Conservation (phyloP, 176 grass and related monocot genomes). For the Aechmea fasciata region DNA sequence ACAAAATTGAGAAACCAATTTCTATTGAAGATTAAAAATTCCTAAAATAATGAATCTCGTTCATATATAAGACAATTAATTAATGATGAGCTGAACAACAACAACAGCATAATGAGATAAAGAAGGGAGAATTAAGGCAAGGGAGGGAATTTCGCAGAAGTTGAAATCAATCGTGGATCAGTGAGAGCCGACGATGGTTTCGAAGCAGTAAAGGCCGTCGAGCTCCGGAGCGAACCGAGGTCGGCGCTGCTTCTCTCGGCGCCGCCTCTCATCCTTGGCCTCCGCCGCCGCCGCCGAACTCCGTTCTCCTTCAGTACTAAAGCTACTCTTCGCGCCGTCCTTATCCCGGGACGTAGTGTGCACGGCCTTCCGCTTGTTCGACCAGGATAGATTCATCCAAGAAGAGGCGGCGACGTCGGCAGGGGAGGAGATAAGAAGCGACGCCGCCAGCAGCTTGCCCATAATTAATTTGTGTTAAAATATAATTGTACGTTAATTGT, state of each 20-base stretch:
- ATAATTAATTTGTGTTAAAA: slow-evolving; percentile 18
- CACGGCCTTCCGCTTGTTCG: neutral
- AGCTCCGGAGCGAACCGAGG: slow-evolving; percentile 54
- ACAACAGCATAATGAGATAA: too few species aligned
- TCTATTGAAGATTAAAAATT: too few species aligned
- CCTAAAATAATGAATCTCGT: too few species aligned
- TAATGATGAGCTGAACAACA: too few species aligned
- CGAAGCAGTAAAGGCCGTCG: slow-evolving; percentile 71
- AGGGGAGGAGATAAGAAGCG: slow-evolving; percentile 24
- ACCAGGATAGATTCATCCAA: slow-evolving; percentile 15
- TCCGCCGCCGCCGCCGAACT: too few species aligned
- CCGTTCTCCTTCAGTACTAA: too few species aligned
- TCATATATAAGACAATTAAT: too few species aligned
- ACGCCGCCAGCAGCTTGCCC: slow-evolving; percentile 35
- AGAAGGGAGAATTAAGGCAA: too few species aligned
- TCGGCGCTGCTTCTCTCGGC: neutral
- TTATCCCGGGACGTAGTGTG: neutral
- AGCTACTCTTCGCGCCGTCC: neutral
- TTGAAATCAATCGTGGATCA: neutral
- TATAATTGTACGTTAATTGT: too few species aligned
- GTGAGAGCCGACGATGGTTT: slow-evolving; percentile 42
- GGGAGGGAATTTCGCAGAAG: too few species aligned
- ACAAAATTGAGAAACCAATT: too few species aligned
- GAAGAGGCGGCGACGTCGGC: slow-evolving; percentile 26
- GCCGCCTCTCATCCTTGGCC: neutral